These are phyloP conservation scores for Volutella citrinella DNA, from an alignment of 2,329 filamentous ascomycete genomes.

Conservation along the genomic window DNA sequence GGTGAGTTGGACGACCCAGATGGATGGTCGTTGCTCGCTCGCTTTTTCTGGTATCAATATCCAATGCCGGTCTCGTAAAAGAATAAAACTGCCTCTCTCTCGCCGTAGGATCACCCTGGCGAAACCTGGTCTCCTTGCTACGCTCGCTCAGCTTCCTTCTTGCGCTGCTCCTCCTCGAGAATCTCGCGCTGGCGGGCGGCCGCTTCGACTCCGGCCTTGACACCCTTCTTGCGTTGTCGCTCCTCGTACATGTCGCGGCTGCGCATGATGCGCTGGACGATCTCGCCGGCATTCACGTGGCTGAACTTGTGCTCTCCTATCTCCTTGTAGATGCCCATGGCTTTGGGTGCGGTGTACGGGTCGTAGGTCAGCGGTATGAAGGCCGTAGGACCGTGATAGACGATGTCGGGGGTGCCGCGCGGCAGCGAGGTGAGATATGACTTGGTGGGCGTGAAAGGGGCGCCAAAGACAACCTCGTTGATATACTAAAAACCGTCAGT, in stretches of 20 bases:
- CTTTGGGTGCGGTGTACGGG: constrained; percentile 76
- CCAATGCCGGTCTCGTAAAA: too few species aligned
- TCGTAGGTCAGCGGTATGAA: constrained; percentile 82
- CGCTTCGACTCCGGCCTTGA: constrained; percentile 77
- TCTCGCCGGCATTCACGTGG: constrained; percentile 87
- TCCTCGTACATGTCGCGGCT: constrained; percentile 88
- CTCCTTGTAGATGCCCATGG: constrained; percentile 79
- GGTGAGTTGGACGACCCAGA: too few species aligned
- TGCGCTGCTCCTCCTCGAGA: constrained; percentile 56
- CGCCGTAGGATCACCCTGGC: too few species aligned
- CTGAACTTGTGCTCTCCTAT: constrained; percentile 76
- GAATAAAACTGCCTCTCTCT: too few species aligned
- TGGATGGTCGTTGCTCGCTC: too few species aligned
- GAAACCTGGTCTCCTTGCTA: too few species aligned
- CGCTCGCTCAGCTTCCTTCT: constrained; percentile 41
- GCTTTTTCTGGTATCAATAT: too few species aligned
- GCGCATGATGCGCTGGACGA: constrained; percentile 86
- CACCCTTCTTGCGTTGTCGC: constrained; percentile 82
- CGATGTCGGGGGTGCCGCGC: constrained; percentile 68
- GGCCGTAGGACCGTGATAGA: constrained; percentile 94
- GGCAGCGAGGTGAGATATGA: constrained; percentile 74
- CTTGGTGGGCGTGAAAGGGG: constrained; percentile 81
- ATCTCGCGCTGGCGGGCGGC: constrained; percentile 60
- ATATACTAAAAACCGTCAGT: constrained; percentile 61
- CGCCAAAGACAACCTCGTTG: constrained; percentile 82